Evolutionary conservation across 371 early-diverging fungal species (phyloP).

Genomic region (Umbelopsis sp.): DNA sequence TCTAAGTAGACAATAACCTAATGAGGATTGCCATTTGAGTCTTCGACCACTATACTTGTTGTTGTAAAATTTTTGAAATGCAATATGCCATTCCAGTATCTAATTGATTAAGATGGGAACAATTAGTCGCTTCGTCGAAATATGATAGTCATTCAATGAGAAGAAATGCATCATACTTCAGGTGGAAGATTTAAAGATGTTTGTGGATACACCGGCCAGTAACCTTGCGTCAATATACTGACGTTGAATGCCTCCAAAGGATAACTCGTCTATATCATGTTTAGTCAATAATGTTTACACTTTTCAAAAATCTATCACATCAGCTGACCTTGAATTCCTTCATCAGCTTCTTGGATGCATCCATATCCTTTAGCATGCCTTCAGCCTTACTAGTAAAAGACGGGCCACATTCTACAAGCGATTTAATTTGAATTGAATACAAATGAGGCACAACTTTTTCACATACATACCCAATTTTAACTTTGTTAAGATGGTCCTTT

Average conservation of each 20-base stretch:
- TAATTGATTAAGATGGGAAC: conserved; percentile 24
- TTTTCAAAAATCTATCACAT: neutral
- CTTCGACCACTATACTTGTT: conserved; percentile 77
- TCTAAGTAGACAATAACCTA: conserved; percentile 76
- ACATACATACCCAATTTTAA: conserved; percentile 67
- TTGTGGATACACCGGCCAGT: conserved; percentile 90
- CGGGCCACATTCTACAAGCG: conserved; percentile 78
- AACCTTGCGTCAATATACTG: conserved; percentile 82
- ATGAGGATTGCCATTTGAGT: conserved; percentile 83
- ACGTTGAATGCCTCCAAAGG: conserved; percentile 51
- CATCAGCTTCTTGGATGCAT: conserved; percentile 73
- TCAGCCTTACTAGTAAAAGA: conserved; percentile 90
- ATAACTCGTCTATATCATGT: neutral
- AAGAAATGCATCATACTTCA: conserved; percentile 48
- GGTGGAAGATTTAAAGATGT: conserved; percentile 67
- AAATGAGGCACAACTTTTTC: neutral
- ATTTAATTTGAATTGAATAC: conserved; percentile 3
- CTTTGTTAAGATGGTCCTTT: conserved; percentile 81
- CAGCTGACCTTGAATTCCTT: conserved; percentile 57
- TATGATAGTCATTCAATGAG: neutral
- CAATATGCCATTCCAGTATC: conserved; percentile 66
- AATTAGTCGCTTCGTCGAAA: neutral
- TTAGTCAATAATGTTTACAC: conserved; percentile 6
- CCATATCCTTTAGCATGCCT: conserved; percentile 93
- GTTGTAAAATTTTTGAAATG: conserved; percentile 77